Evolutionary conservation across 106 monocot species (phyloP).

Genomic region (Allium sativum): DNA sequence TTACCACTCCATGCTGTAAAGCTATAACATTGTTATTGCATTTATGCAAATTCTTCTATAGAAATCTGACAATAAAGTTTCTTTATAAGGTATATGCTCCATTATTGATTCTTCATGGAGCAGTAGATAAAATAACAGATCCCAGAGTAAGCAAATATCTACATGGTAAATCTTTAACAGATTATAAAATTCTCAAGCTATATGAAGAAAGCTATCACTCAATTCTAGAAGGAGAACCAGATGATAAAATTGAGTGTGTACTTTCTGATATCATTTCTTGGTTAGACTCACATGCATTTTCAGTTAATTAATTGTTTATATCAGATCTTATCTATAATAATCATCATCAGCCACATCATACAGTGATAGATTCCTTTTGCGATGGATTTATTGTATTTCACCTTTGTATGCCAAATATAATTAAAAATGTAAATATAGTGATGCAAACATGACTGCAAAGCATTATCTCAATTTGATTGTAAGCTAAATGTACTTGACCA

Average conservation of each 20-base stretch:
- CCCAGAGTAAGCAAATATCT: slow-evolving; percentile 79
- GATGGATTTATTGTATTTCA: background rate
- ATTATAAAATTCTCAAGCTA: slow-evolving; percentile 68
- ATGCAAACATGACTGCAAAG: background rate
- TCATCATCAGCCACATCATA: too few species aligned
- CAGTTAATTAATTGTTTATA: too few species aligned
- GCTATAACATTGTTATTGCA: background rate
- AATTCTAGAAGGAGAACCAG: slow-evolving; percentile 90
- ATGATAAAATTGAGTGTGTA: slow-evolving; percentile 56
- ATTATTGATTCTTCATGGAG: slow-evolving; percentile 89
- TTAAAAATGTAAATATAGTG: background rate
- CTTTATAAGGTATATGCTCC: slow-evolving; percentile 61
- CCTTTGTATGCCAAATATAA: background rate
- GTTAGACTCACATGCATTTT: slow-evolving; percentile 57
- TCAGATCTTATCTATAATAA: too few species aligned
- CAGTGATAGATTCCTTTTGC: background rate
- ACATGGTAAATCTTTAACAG: slow-evolving; percentile 46
- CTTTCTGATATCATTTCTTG: slow-evolving; percentile 75
- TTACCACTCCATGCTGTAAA: too few species aligned
- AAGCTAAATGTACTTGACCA: background rate
- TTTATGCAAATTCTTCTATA: background rate
- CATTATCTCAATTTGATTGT: background rate
- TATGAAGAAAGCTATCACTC: slow-evolving; percentile 80
- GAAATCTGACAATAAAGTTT: background rate
- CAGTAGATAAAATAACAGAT: slow-evolving; percentile 89